Conservation (phyloP, 1,139 yeast genomes). For the Yamadazyma oceani region DNA sequence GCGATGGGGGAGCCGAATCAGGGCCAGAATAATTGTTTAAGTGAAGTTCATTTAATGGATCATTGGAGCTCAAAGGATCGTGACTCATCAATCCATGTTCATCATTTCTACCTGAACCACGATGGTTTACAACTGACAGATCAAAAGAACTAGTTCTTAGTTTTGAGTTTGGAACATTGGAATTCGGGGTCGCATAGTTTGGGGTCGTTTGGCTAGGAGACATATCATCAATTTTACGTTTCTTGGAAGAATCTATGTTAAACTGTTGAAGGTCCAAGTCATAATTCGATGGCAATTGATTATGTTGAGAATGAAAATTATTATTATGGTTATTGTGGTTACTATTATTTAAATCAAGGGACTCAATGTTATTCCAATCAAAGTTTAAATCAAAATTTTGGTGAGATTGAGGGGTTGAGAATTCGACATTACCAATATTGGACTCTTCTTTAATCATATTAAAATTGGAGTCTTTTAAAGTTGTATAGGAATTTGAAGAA, state of each 20-base stretch:
- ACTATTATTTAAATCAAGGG: conserved; percentile 23
- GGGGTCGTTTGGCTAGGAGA: conserved; percentile 7
- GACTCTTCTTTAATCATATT: conserved; percentile 14
- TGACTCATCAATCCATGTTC: not conserved
- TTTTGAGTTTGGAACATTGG: conserved; percentile 1
- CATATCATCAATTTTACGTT: conserved; percentile 6
- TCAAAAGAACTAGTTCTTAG: conserved; percentile 1
- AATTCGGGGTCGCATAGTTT: conserved; percentile 2
- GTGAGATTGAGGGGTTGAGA: conserved; percentile 72
- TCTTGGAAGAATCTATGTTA: conserved; percentile 4
- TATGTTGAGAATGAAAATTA: not conserved
- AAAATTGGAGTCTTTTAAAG: conserved; percentile 40
- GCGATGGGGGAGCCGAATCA: conserved; percentile 1
- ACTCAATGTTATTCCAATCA: conserved; percentile 39
- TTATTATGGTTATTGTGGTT: not conserved
- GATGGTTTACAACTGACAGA: conserved; percentile 1
- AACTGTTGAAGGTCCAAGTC: not conserved
- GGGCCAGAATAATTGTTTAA: not conserved
- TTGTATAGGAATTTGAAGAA: conserved; percentile 67
- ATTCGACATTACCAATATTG: conserved; percentile 50
- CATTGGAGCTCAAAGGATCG: not conserved
- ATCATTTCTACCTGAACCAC: not conserved
- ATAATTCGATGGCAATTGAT: not conserved
- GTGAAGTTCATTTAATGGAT: not conserved
- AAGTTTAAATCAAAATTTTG: conserved; percentile 29